Evolutionary conservation across 805 yeast species (phyloP).

Genomic region (Metschnikowia lunata): DNA sequence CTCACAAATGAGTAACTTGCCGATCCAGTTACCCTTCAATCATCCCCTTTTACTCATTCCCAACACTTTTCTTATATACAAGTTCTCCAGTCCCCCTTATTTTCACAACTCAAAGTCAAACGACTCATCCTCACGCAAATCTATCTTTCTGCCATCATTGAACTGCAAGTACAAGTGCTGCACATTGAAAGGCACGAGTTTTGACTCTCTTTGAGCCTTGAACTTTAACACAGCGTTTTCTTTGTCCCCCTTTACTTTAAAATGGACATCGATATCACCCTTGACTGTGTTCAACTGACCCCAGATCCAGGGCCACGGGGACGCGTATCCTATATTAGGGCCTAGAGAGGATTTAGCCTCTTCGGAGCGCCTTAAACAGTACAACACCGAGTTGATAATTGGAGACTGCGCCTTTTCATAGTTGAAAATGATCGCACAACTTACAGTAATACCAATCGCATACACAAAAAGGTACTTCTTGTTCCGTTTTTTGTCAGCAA

Average conservation of each 20-base stretch:
- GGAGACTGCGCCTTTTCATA: constrained; percentile 92
- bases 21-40: too few relatives aligned
- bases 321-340: constrained; percentile 65
- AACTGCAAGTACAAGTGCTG: constrained; percentile 29
- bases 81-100: not conserved
- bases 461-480: constrained; percentile 49
- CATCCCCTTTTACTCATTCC: too few relatives aligned
- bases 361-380: constrained; percentile 74
- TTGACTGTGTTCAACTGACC: constrained; percentile 82
- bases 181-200: constrained; percentile 43
- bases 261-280: constrained; percentile 72
- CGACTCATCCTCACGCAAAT: constrained; percentile 28
- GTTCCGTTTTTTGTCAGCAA: constrained; percentile 48
- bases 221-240: constrained; percentile 53
- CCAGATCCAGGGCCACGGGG: constrained; percentile 81
- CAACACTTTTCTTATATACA: not conserved
- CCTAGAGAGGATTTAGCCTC: constrained; percentile 64
- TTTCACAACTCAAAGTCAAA: constrained; percentile 25
- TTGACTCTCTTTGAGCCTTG: constrained; percentile 65
- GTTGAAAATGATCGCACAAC: constrained; percentile 66
- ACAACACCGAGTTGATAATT: constrained; percentile 78
- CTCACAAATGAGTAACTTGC: too few relatives aligned
- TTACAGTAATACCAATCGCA: constrained; percentile 35
- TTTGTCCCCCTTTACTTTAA: constrained; percentile 65
- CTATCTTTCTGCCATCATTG: constrained; percentile 19